A percentile compares a stretch with the other conserved stretches of the same genome.
phyloP scores from a whole-genome alignment of 192 early-diverging fungal species.

The Coemansia sp. region DNA sequence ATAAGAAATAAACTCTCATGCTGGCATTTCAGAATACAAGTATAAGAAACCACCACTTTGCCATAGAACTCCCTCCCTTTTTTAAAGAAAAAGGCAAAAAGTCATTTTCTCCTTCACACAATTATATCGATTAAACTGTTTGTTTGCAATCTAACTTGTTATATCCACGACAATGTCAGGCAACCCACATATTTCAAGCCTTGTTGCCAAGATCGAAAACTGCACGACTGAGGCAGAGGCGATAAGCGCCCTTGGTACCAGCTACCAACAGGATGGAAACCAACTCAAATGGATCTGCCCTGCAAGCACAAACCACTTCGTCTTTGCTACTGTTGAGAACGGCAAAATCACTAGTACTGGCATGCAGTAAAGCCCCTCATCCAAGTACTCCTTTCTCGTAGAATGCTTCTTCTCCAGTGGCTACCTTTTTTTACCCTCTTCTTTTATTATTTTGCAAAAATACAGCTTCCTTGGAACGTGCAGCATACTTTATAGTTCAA shows the following conservation, averaged over 20 bases:
- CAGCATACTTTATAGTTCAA: too few species aligned
- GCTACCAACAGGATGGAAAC: slow-evolving; percentile 4
- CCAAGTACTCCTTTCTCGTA: background rate
- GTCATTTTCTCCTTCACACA: too few species aligned
- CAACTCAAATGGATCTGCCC: slow-evolving; percentile 18
- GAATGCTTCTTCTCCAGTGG: background rate
- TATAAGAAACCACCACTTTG: too few species aligned
- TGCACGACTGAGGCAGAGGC: slow-evolving; percentile 14
- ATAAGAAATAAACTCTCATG: too few species aligned
- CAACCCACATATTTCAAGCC: too few species aligned
- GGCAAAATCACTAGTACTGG: slow-evolving; percentile 6
- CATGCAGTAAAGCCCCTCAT: background rate
- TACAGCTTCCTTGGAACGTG: too few species aligned
- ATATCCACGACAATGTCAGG: too few species aligned
- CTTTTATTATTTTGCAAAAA: background rate
- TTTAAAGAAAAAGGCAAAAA: too few species aligned
- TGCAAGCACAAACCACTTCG: background rate
- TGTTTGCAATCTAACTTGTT: too few species aligned
- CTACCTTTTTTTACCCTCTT: background rate
- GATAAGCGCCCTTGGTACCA: slow-evolving; percentile 4
- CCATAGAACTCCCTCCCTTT: too few species aligned
- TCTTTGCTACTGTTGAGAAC: slow-evolving; percentile 12
- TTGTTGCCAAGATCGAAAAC: background rate
- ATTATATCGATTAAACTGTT: too few species aligned
- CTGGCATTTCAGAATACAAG: too few species aligned